Conservation (phyloP, 495 filamentous ascomycete species). For the Lentithecium fluviatile region DNA sequence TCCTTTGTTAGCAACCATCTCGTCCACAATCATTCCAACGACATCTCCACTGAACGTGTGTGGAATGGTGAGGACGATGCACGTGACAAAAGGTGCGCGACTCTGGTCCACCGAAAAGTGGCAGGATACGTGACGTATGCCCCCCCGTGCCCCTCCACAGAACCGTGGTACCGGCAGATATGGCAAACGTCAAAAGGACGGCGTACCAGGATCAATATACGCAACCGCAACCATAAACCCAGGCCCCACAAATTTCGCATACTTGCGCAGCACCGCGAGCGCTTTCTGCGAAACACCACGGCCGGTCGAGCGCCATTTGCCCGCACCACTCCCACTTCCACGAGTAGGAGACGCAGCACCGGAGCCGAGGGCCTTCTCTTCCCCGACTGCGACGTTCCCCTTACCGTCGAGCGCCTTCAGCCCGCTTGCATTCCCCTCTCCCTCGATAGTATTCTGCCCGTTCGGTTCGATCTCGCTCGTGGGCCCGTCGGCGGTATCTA, state of each 20-base stretch:
- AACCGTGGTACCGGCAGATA: neutral
- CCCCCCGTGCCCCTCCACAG: no score
- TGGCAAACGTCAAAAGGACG: neutral
- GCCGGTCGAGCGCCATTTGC: constrained; percentile 13
- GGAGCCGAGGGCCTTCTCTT: constrained; percentile 17
- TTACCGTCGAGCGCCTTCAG: constrained; percentile 28
- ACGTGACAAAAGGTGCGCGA: neutral
- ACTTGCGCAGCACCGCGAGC: constrained; percentile 55
- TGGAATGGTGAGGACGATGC: no score
- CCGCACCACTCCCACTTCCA: neutral
- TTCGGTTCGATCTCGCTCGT: constrained; percentile 22
- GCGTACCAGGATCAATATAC: constrained; percentile 70
- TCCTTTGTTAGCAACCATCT: constrained; percentile 31
- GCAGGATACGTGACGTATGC: no score
- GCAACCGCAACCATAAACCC: constrained; percentile 82
- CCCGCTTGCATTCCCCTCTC: constrained; percentile 1
- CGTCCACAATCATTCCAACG: no score
- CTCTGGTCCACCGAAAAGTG: no score
- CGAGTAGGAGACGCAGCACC: neutral
- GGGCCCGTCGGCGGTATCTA: constrained; percentile 33
- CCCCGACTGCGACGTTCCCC: constrained; percentile 13
- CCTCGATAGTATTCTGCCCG: constrained; percentile 7
- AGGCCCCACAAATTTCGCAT: constrained; percentile 76
- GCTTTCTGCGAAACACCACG: constrained; percentile 35
- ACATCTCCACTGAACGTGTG: no score